phyloP scores from a whole-genome alignment of 164 flowering plant genomes.

The Macadamia tetraphylla region DNA sequence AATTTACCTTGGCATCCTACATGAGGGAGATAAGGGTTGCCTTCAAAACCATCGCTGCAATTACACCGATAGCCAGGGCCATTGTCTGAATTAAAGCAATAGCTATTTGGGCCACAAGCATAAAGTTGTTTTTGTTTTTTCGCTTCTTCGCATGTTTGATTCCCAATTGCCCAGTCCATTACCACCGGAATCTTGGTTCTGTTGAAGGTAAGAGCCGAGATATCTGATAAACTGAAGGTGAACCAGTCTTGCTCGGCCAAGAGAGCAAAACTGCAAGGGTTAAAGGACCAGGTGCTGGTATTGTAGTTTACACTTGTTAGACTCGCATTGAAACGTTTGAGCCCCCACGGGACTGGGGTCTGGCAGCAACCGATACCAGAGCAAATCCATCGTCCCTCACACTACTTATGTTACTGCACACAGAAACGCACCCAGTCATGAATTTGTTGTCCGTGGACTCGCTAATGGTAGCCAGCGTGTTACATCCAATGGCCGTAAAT shows the following conservation, averaged over 20 bases:
- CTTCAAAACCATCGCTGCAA: no score
- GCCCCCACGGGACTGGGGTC: constrained; percentile 8
- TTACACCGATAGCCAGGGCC: no score
- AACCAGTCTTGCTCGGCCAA: background rate
- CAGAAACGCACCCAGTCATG: background rate
- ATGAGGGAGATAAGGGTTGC: no score
- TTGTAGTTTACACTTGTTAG: background rate
- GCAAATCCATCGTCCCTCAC: background rate
- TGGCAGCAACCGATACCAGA: constrained; percentile 8
- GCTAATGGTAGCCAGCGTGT: background rate
- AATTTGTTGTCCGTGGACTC: background rate
- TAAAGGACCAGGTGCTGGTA: background rate
- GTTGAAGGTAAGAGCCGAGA: no score
- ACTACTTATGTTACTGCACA: background rate
- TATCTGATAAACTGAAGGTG: background rate
- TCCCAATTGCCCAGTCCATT: no score
- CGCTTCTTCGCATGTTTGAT: no score
- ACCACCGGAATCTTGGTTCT: no score
- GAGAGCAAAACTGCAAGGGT: constrained; percentile 10
- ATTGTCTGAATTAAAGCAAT: no score
- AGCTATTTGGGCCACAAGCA: no score
- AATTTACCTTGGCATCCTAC: no score
- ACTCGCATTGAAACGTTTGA: background rate
- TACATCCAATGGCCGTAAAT: constrained; percentile 6
- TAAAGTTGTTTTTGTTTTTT: no score